Evolutionary conservation across 805 yeast genomes (phyloP).

Genomic region (Sugiyamaella floridensis): DNA sequence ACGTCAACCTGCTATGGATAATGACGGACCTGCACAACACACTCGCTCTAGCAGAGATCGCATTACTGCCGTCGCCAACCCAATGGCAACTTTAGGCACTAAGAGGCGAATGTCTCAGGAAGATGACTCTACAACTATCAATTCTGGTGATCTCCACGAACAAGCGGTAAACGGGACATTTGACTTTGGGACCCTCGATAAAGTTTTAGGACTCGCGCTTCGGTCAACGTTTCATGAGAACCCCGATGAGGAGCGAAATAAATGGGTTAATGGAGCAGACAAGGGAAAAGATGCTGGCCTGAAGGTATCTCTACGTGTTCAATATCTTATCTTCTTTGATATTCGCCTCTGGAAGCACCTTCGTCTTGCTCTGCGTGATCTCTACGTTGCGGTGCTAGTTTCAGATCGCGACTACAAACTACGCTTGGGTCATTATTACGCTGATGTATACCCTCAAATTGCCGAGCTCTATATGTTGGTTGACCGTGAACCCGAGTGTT

Average conservation of each 20-base stretch:
- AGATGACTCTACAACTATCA: background rate
- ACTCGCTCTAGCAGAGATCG: too few relatives aligned
- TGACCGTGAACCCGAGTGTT: conserved; percentile 86
- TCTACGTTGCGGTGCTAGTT: conserved; percentile 58
- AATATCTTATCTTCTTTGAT: conserved; percentile 57
- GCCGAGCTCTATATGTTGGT: conserved; percentile 60
- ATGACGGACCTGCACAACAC: background rate
- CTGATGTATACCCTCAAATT: conserved; percentile 71
- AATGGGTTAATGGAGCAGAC: background rate
- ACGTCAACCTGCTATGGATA: background rate
- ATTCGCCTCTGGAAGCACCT: conserved; percentile 63
- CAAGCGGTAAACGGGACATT: background rate
- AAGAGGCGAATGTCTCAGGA: background rate
- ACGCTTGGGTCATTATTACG: conserved; percentile 68
- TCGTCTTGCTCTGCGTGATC: conserved; percentile 51
- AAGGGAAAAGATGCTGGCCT: background rate
- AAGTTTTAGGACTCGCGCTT: background rate
- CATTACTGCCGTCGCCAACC: background rate
- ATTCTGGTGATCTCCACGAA: too few relatives aligned
- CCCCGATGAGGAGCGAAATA: background rate
- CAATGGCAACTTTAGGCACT: background rate
- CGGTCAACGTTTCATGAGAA: background rate
- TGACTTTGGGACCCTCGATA: background rate
- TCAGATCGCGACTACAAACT: conserved; percentile 51
- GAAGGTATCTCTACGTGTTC: conserved; percentile 38